phyloP scores from a whole-genome alignment of 2,329 filamentous ascomycete species.

The Penicillium sp. region DNA sequence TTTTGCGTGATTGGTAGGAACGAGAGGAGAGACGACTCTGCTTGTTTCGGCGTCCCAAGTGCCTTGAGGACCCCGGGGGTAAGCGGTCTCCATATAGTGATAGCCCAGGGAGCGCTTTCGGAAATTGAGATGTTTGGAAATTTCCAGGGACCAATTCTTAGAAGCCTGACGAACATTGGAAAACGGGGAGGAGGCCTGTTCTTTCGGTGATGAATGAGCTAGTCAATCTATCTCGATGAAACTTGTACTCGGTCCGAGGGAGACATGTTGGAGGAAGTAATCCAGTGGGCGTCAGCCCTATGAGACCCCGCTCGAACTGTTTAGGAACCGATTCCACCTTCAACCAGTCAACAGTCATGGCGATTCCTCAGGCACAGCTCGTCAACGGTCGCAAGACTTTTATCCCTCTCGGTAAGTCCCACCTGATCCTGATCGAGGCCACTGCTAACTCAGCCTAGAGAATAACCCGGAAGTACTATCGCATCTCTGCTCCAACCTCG shows the following conservation, averaged over 20 bases:
- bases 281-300: neutral
- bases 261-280: neutral
- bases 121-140: too few relatives aligned
- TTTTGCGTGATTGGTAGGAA: neutral
- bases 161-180: too few relatives aligned
- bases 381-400: conserved; percentile 35
- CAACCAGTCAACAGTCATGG: conserved; percentile 1
- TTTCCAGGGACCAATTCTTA: too few relatives aligned
- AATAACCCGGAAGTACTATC: conserved; percentile 58
- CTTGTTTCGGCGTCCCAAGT: too few relatives aligned
- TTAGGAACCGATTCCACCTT: neutral
- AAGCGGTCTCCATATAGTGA: too few relatives aligned
- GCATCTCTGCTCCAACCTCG: conserved; percentile 50
- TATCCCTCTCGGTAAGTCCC: conserved; percentile 29
- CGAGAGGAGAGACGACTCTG: too few relatives aligned
- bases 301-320: neutral
- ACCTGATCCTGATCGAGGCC: neutral
- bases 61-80: too few relatives aligned
- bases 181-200: too few relatives aligned
- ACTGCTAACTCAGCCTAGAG: conserved; percentile 34
- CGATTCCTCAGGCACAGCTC: conserved; percentile 13
- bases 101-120: too few relatives aligned
- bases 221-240: too few relatives aligned
- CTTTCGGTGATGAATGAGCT: neutral
- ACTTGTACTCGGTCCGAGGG: neutral